phyloP scores from a whole-genome alignment of 768 basidiomycete species.

The Phanerodontia chrysosporium region DNA sequence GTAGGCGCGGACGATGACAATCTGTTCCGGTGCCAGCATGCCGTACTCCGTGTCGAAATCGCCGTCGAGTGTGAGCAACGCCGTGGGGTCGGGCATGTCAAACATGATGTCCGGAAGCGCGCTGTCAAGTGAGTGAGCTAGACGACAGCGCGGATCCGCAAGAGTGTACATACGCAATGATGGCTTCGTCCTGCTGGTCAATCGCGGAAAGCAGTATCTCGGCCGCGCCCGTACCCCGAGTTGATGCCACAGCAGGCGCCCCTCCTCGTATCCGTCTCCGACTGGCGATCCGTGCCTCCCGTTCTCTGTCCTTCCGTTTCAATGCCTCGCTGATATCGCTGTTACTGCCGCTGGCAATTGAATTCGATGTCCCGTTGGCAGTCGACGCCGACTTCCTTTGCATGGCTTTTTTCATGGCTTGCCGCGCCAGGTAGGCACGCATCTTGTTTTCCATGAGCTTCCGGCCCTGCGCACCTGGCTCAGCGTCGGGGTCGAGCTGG shows the following conservation, averaged over 20 bases:
- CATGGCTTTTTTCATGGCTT: constrained; percentile 40
- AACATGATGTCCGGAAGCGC: constrained; percentile 2
- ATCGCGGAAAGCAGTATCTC: background rate
- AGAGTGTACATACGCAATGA: background rate
- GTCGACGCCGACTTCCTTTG: constrained; percentile 33
- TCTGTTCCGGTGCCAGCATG: constrained; percentile 70
- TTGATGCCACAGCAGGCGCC: constrained; percentile 29
- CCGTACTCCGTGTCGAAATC: constrained; percentile 82
- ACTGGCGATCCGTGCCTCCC: constrained; percentile 53
- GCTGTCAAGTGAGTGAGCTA: background rate
- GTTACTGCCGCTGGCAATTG: constrained; percentile 18
- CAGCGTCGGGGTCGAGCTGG: constrained; percentile 51
- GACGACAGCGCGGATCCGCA: background rate
- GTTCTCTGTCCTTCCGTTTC: constrained; percentile 70
- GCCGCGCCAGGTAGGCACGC: constrained; percentile 77
- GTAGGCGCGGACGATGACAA: constrained; percentile 82
- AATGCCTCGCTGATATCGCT: constrained; percentile 65
- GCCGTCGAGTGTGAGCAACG: constrained; percentile 30
- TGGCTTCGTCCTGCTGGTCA: constrained; percentile 16
- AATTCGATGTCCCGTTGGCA: background rate
- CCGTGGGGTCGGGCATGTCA: constrained; percentile 4
- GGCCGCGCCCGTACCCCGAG: background rate
- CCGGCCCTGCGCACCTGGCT: constrained; percentile 60
- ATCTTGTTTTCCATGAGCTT: constrained; percentile 79
- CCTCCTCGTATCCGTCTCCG: constrained; percentile 78